Percentiles rank a stretch among this genome's conserved stretches.
Conservation (phyloP, 139 green algal species). For the Coelastrella sp. region DNA sequence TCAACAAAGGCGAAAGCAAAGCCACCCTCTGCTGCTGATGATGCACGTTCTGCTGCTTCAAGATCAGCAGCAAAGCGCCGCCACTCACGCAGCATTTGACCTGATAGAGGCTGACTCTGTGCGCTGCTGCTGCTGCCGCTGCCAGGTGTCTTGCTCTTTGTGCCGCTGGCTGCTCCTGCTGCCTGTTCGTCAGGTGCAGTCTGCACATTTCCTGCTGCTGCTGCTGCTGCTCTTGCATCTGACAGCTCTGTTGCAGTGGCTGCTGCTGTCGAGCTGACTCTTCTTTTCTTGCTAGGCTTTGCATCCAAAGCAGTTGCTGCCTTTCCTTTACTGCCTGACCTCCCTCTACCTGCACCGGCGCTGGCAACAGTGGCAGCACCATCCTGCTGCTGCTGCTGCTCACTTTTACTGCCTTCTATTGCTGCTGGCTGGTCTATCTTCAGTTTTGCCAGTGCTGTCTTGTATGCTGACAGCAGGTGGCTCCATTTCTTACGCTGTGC, state of each 20-base stretch:
- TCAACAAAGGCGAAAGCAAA: constrained; percentile 98
- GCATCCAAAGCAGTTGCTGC: constrained; percentile 6
- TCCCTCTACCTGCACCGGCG: constrained; percentile 16
- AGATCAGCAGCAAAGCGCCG: constrained; percentile 76
- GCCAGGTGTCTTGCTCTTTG: neutral
- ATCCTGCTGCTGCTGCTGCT: constrained; percentile 45
- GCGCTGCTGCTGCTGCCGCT: neutral
- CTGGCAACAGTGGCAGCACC: neutral
- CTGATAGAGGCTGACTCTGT: neutral
- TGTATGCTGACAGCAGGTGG: constrained; percentile 89
- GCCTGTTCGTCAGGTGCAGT: neutral
- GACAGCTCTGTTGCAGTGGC: neutral
- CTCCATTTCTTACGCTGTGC: constrained; percentile 88
- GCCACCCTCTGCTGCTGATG: constrained; percentile 75
- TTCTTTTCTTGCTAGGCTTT: constrained; percentile 39
- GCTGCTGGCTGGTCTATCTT: constrained; percentile 13
- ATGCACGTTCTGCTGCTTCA: constrained; percentile 75
- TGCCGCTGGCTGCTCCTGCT: neutral
- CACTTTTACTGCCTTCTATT: neutral
- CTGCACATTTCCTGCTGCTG: too few relatives aligned
- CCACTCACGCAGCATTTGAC: constrained; percentile 67
- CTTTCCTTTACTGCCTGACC: constrained; percentile 31
- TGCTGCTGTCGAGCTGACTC: constrained; percentile 2
- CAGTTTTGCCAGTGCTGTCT: constrained; percentile 66
- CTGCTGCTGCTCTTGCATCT: constrained; percentile 5